Percentiles rank a stretch among this genome's conserved stretches.
These are phyloP conservation scores for Capsicum rhomboideum DNA, from an alignment of 257 asterid genomes.

Conservation along the genomic window DNA sequence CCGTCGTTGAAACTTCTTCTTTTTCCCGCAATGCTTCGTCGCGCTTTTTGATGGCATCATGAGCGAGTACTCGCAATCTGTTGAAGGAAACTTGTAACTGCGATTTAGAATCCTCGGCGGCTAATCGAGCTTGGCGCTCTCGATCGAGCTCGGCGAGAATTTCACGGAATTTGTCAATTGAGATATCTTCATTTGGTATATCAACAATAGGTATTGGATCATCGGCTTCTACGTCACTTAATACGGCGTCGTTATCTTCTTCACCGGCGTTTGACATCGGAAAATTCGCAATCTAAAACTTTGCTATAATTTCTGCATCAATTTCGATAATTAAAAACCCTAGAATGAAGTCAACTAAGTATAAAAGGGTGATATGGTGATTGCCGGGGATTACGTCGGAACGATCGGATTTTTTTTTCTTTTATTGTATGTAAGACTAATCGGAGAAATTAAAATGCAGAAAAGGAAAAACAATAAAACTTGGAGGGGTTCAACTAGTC, in stretches of 20 bases:
- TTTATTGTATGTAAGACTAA: neutral
- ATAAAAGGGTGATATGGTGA: neutral
- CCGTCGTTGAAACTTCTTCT: constrained; percentile 42
- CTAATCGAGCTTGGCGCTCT: constrained; percentile 67
- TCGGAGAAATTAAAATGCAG: neutral
- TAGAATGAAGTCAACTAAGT: neutral
- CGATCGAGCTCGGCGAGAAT: constrained; percentile 77
- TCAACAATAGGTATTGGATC: constrained; percentile 56
- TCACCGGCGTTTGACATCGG: constrained; percentile 49
- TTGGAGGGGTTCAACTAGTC: neutral
- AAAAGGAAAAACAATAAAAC: neutral
- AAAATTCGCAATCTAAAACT: neutral
- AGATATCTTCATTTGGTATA: constrained; percentile 30
- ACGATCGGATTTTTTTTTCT: neutral
- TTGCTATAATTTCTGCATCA: neutral
- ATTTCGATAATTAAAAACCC: neutral
- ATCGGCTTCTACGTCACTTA: constrained; percentile 94
- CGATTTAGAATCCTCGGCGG: constrained; percentile 62
- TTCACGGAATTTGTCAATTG: constrained; percentile 59
- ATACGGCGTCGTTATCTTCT: constrained; percentile 59
- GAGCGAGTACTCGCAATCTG: constrained; percentile 72
- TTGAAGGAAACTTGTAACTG: constrained; percentile 65
- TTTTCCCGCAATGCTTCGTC: constrained; percentile 71
- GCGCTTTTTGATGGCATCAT: constrained; percentile 82
- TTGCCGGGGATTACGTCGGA: neutral